Evolutionary conservation across 495 filamentous ascomycete species (phyloP), one percentile per base, ranked within the genome.

Genomic region (Apiosordaria backusii): DNA sequence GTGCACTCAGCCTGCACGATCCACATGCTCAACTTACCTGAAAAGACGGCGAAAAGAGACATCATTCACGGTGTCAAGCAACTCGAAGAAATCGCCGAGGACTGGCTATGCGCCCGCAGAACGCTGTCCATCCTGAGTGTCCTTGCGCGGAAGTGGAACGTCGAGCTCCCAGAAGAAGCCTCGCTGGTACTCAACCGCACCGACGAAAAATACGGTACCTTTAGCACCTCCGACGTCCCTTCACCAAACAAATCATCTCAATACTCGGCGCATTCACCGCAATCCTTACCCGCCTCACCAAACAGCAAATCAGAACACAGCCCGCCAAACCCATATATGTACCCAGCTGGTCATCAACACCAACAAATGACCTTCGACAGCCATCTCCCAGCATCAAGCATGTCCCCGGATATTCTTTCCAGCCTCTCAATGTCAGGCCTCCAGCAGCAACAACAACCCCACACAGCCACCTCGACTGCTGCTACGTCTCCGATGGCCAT

Each of bases 81-180:
- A 67, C 86, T 98, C 15, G 95, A 98, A 77, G 96, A 99, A 73
- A 97, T 99, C 70, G 92, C 90, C 1, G 94, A 97, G 77, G 88
- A 90, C 66, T 99, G 95, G 95, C 87, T 92, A 3, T 94, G 93
- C 70, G 96, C 93, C 15, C 83, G 92, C 35, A 84, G 94, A 22
- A 93, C 96, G 0, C 83, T 98, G 1, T 83, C 88, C 62, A 96
- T 97, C 50, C 81, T 99, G 50, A 91, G 89, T 64, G 85, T 94
- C 25, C 86, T 96, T n/a, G 90, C 90, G 6, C 85, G 86, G 24
- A 92, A 92, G 67, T 98, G 95, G 95, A 89, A 89, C 13, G 86
- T 97, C 19, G 87, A 91, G 50, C 77, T 98, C 18, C 96, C 96
- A 0, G 87, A 90, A 65, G 93, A 97, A 76, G 95, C 94, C 0